Conservation (phyloP, 345 rosid species). For the Linum lewisii region DNA sequence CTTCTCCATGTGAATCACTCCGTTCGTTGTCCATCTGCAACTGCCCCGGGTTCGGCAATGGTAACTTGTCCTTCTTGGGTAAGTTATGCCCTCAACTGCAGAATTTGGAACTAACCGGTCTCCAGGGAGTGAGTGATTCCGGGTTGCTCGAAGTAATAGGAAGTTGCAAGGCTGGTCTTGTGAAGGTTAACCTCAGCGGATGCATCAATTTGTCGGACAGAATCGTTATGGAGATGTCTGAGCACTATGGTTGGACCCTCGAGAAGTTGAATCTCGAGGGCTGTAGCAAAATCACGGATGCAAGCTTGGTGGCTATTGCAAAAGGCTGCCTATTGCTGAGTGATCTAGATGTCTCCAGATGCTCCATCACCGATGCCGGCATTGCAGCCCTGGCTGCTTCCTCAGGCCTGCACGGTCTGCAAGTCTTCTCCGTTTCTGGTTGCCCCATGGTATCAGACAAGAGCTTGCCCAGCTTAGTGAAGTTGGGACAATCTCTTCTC, state of each 20-base stretch:
- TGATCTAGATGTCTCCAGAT: slow-evolving; percentile 55
- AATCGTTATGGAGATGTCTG: slow-evolving; percentile 32
- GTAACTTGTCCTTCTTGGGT: slow-evolving; percentile 51
- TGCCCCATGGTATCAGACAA: slow-evolving; percentile 47
- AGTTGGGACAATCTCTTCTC: slow-evolving; percentile 39
- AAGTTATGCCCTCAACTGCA: slow-evolving; percentile 68
- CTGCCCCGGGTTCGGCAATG: slow-evolving; percentile 88
- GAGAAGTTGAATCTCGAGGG: slow-evolving; percentile 52
- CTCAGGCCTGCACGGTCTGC: slow-evolving; percentile 40
- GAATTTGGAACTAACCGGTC: slow-evolving; percentile 57
- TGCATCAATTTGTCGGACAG: slow-evolving; percentile 53
- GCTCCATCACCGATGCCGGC: slow-evolving; percentile 46
- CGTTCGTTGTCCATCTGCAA: slow-evolving; percentile 49
- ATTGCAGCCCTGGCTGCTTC: slow-evolving; percentile 38
- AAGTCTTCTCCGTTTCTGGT: slow-evolving; percentile 45
- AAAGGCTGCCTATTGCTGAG: slow-evolving; percentile 41
- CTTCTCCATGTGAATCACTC: slow-evolving; percentile 45
- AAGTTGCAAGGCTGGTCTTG: slow-evolving; percentile 45
- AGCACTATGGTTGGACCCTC: slow-evolving; percentile 51
- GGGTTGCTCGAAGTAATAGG: slow-evolving; percentile 48
- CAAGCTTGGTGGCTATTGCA: slow-evolving; percentile 47
- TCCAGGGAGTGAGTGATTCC: slow-evolving; percentile 57
- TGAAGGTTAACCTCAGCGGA: slow-evolving; percentile 47
- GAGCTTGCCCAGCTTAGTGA: slow-evolving; percentile 33
- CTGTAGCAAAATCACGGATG: slow-evolving; percentile 58